These are phyloP conservation scores for Acanthamoeba healyi DNA, from an alignment of 208 protist species.

Conservation along the genomic window DNA sequence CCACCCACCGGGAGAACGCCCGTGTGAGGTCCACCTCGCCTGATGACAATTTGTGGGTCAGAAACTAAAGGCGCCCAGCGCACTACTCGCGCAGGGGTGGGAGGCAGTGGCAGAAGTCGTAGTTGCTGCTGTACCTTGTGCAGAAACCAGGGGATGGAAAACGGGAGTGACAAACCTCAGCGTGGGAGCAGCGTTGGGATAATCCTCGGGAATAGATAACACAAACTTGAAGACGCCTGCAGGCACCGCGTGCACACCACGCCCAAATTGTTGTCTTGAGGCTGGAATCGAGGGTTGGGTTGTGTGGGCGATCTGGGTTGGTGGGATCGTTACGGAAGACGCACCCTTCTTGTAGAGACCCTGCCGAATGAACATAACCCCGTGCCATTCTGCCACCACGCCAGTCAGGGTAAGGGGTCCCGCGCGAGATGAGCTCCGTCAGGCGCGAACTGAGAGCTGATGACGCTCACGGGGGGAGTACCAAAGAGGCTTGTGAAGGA, in stretches of 20 bases:
- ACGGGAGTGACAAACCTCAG: neutral
- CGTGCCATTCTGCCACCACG: neutral
- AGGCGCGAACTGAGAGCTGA: neutral
- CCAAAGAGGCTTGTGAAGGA: neutral
- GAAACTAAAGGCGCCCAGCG: too few species aligned
- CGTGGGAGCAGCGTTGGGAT: neutral
- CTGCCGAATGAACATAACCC: constrained; percentile 12
- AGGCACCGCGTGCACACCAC: too few species aligned
- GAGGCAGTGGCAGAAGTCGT: too few species aligned
- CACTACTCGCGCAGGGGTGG: too few species aligned
- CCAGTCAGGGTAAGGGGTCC: too few species aligned
- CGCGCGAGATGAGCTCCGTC: too few species aligned
- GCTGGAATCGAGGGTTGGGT: too few species aligned
- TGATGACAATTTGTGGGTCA: neutral
- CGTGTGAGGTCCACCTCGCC: neutral
- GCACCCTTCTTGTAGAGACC: neutral
- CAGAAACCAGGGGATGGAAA: neutral
- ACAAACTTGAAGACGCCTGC: constrained; percentile 19
- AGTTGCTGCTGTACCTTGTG: neutral
- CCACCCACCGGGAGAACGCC: neutral
- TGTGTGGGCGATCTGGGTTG: neutral
- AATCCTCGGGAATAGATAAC: neutral
- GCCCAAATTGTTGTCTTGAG: too few species aligned
- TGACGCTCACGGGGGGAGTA: neutral
- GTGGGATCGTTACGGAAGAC: too few species aligned